Percentiles rank a stretch among this genome's conserved stretches.
Evolutionary conservation across 306 rosid genomes (phyloP).

Genomic region (Malus orientalis): DNA sequence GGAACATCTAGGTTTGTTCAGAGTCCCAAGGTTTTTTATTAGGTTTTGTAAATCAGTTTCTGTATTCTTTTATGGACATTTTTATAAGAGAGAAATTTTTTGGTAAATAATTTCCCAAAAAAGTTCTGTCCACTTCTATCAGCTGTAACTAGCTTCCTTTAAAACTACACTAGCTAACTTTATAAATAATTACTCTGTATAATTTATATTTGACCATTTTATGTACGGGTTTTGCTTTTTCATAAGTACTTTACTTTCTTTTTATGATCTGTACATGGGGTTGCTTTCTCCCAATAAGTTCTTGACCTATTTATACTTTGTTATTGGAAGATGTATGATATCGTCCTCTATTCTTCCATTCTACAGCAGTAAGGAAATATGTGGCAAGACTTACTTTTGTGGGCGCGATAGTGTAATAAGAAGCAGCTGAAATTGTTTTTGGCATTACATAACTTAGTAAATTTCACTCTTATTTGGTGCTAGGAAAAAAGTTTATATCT

Average conservation of each 20-base stretch:
- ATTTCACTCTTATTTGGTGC: neutral
- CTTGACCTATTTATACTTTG: neutral
- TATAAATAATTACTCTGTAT: constrained; percentile 21
- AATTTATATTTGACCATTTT: constrained; percentile 13
- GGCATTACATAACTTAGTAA: neutral
- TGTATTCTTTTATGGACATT: constrained; percentile 30
- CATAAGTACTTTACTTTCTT: neutral
- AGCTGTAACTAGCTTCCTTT: constrained; percentile 30
- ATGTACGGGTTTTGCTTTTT: constrained; percentile 5
- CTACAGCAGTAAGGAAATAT: neutral
- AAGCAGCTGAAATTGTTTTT: neutral
- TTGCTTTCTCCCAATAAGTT: neutral
- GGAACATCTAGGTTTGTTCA: constrained; percentile 98
- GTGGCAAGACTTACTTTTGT: neutral
- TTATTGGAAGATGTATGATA: constrained; percentile 1
- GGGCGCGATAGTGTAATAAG: neutral
- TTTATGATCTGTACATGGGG: neutral
- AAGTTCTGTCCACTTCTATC: constrained; percentile 11
- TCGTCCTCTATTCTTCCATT: neutral
- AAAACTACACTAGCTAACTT: constrained; percentile 11
- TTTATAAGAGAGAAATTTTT: constrained; percentile 19
- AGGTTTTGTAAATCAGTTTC: constrained; percentile 36
- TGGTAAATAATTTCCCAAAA: constrained; percentile 15
- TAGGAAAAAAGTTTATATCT: neutral
- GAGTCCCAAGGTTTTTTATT: constrained; percentile 64